Conservation (phyloP, 805 yeast genomes). For the Yamadazyma olivae region DNA sequence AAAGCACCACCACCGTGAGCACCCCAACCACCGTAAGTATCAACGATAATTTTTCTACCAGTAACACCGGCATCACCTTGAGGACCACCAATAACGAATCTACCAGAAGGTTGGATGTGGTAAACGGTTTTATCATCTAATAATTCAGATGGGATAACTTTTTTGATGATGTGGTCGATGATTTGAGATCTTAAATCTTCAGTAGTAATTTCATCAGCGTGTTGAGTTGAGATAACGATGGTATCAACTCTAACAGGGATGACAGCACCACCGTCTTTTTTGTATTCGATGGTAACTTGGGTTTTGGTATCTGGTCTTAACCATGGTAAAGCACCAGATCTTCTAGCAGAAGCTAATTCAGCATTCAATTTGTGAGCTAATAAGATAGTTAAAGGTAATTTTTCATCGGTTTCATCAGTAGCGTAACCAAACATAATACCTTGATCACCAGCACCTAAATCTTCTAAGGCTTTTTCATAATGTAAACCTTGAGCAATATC, state of each 20-base stretch:
- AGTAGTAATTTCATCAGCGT: slow-evolving; percentile 92
- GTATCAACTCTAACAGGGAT: slow-evolving; percentile 96
- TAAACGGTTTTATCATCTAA: slow-evolving; percentile 93
- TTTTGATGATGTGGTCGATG: slow-evolving; percentile 76
- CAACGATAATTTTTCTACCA: slow-evolving; percentile 99
- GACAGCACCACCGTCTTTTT: slow-evolving; percentile 91
- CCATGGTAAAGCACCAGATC: slow-evolving; percentile 93
- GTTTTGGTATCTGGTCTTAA: slow-evolving; percentile 99
- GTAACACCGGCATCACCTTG: slow-evolving; percentile 99
- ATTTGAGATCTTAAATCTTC: slow-evolving; percentile 85
- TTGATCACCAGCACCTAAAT: slow-evolving; percentile 99
- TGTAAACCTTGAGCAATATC: slow-evolving; percentile 99
- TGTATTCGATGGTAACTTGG: slow-evolving; percentile 97
- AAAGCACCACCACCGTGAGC: slow-evolving; percentile 99
- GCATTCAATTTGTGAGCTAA: slow-evolving; percentile 95
- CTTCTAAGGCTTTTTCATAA: slow-evolving; percentile 92
- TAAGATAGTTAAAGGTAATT: slow-evolving; percentile 90
- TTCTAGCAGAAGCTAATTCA: slow-evolving; percentile 96
- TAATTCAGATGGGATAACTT: slow-evolving; percentile 86
- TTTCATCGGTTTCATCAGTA: slow-evolving; percentile 97
- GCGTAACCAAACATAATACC: slow-evolving; percentile 99
- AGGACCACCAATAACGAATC: slow-evolving; percentile 99
- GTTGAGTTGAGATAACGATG: slow-evolving; percentile 95
- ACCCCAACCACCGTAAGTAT: slow-evolving; percentile 99
- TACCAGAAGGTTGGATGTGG: slow-evolving; percentile 99